Evolutionary conservation across 768 basidiomycete species (phyloP).

Genomic region (Boletellus ananas): DNA sequence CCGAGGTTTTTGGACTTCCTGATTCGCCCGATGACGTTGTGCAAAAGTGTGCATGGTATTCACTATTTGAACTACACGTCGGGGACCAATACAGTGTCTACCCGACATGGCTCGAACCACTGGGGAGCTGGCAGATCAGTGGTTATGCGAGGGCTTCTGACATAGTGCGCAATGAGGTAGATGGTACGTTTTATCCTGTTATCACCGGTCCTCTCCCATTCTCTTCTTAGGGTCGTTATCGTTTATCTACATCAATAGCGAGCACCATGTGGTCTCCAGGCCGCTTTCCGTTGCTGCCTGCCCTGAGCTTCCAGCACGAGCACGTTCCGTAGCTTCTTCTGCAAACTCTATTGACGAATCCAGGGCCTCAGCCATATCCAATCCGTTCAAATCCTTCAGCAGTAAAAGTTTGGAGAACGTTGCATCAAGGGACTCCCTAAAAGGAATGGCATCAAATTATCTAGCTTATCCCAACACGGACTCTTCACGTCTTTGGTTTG

Average conservation of each 20-base stretch:
- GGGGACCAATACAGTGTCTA: conserved; percentile 18
- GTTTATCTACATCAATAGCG: conserved; percentile 38
- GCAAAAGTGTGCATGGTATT: conserved; percentile 10
- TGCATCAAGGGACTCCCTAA: conserved; percentile 17
- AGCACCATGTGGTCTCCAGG: conserved; percentile 44
- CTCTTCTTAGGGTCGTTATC: conserved; percentile 19
- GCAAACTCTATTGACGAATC: conserved; percentile 22
- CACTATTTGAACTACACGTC: conserved; percentile 25
- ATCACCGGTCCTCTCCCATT: conserved; percentile 8
- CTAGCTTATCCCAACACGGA: conserved; percentile 23
- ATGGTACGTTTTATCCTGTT: conserved; percentile 38
- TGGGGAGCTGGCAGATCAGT: conserved; percentile 55
- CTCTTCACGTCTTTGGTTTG: conserved; percentile 23
- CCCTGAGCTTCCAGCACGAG: conserved; percentile 11
- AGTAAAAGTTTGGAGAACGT: conserved; percentile 49
- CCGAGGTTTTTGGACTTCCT: conserved; percentile 21
- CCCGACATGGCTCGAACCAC: conserved; percentile 35
- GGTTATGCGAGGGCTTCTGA: conserved; percentile 45
- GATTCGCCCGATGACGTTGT: conserved; percentile 11
- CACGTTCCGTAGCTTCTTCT: conserved; percentile 18
- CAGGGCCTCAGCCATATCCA: conserved; percentile 47
- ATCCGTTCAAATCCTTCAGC: conserved; percentile 58
- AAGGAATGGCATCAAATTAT: conserved; percentile 25
- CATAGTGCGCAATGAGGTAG: conserved; percentile 40
- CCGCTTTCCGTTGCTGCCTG: conserved; percentile 34